Base-by-base conservation (phyloP, 441 rosid genomes). In the Isatis lusitanica region DNA sequence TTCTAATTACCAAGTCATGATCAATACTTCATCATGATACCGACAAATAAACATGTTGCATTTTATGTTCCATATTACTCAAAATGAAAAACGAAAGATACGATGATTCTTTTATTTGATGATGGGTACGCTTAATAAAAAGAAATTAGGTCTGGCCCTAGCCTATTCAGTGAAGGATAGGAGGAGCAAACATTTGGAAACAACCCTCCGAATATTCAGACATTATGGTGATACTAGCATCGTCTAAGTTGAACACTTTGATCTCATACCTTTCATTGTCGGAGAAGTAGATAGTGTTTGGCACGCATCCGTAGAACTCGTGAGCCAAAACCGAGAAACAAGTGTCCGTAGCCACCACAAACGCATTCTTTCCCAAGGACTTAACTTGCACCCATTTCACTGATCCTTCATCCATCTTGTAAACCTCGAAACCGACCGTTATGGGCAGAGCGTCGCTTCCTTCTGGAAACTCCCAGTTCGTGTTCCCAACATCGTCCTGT, bases 271-370 rank as follows among this genome's bases (percentile, higher is more conserved):
- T 58, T 3, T 60, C 63, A 9, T 39, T 43, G 7, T 63, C 39
- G 5, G 64, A 57, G 70, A 76, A 87, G 78, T 84, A 85, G 30
- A 87, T 75, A 73, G 83, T 81, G 28, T 81, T 79, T 71, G 66
- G 64, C 24, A 67, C 12, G 30, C 83, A 77, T 67, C 83, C 82
- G 1, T 31, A 51, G 43, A 73, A 67, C 7, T 83, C 85, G 8
- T 13, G 21, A 47, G 76, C 78, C 6, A 79, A 53, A 57, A 81
- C 59, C 1, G 78, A 62, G 56, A 77, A 77, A 35, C 73, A 47
- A 18, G 65, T 6, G 16, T 73, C 42, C 0, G 30, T 53, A 21
- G 73, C 78, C 43, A 81, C 21, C 66, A 81, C 47, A 36, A 78
- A 12, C 6, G 55, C 55, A 9, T 18, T 5, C 9, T 69, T 57